Conservation (phyloP, 257 asterid genomes). For the Galeopsis tetrahit region DNA sequence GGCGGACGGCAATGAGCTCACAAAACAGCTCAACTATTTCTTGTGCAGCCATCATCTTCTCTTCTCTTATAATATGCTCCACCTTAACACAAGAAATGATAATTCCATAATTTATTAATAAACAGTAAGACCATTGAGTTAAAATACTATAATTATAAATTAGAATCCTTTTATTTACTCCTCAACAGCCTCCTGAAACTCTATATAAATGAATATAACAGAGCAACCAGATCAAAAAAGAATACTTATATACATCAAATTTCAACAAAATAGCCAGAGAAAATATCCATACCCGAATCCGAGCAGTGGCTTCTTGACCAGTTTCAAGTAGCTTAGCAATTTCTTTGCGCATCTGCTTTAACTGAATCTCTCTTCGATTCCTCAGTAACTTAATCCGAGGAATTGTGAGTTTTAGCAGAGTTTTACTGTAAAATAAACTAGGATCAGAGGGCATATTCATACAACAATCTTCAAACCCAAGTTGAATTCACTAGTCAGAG, state of each 20-base stretch:
- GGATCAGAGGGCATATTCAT: slow-evolving; percentile 31
- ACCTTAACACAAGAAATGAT: slow-evolving; percentile 50
- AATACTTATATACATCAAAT: not conserved
- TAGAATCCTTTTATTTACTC: not conserved
- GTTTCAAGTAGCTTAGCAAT: slow-evolving; percentile 95
- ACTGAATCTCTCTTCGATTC: slow-evolving; percentile 91
- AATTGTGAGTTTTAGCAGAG: slow-evolving; percentile 76
- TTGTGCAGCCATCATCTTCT: slow-evolving; percentile 97
- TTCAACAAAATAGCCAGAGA: not conserved
- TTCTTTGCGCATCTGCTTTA: slow-evolving; percentile 89
- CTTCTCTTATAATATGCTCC: slow-evolving; percentile 92
- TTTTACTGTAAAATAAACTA: slow-evolving; percentile 60
- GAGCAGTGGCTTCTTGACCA: slow-evolving; percentile 99
- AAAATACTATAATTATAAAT: not conserved
- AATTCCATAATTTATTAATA: not conserved
- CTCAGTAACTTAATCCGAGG: slow-evolving; percentile 93
- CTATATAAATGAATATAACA: slow-evolving; percentile 13
- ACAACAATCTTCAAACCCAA: slow-evolving; percentile 12
- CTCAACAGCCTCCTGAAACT: slow-evolving; percentile 19
- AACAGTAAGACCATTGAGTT: not conserved
- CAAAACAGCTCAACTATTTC: slow-evolving; percentile 88
- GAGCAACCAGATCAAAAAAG: not conserved
- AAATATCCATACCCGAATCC: slow-evolving; percentile 68
- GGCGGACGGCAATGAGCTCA: slow-evolving; percentile 81
- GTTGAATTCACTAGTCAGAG: slow-evolving; percentile 16